Evolutionary conservation across 106 monocot species (phyloP), one percentile per base, ranked within the genome.

Genomic region (Vanilla planifolia): DNA sequence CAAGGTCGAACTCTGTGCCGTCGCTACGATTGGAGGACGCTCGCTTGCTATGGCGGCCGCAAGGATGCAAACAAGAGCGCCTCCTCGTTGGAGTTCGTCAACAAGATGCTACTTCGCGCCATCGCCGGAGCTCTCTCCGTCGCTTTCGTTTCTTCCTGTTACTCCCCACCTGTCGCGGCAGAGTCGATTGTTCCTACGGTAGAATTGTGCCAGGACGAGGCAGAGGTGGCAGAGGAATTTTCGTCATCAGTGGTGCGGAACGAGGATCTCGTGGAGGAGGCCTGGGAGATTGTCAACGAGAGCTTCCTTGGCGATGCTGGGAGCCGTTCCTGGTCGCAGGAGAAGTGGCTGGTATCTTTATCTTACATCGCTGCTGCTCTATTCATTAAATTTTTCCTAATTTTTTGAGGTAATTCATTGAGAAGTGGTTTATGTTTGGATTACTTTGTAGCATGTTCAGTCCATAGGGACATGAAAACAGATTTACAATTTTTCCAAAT

Each of bases 201-300:
- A 0, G 73, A 79, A 62, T 36, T 77, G 3, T 94, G 93, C 64
- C 28, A 23, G 15, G 65, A 48, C 28, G 75, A 48, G 52, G 34
- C 1, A n/a, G 44, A 40, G 51, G 76, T 41, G 41, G 67, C 19
- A 21, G 39, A 27, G 43, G 75, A 64, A 60, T 60, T 28, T 51
- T 44, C 70, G 3, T 61, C 67, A 51, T 51, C 57, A 40, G 32
- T 63, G 67, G 55, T 79, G 26, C 81, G 82, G 3, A 83, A 94
- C 63, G 88, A 85, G 68, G 85, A 59, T 47, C 76, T 96, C 32
- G 95, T 87, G 52, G 87, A 84, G 78, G 95, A 96, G 70, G 95
- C 95, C 11, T 96, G 95, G 95, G 87, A 90, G 69, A 87, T 96
- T 40, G 90, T 96, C 25, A 78, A 90, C 47, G 86, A 87, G 29